Evolutionary conservation across 495 filamentous ascomycete species (phyloP).

Genomic region (Penicillium maclennaniae): DNA sequence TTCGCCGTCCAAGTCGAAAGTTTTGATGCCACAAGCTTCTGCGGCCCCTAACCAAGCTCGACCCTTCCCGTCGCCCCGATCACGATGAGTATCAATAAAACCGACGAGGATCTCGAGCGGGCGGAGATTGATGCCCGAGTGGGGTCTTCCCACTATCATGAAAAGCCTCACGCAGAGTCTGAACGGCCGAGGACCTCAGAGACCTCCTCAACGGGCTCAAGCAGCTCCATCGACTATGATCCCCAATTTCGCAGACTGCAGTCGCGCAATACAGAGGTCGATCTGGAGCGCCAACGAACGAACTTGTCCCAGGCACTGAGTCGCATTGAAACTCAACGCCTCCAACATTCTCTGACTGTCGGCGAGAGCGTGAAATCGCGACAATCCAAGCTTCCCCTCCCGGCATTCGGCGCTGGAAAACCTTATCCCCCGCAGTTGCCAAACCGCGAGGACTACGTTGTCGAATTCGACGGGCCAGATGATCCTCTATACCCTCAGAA

Average conservation of each 20-base stretch:
- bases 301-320: slow-evolving; percentile 56
- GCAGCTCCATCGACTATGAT: slow-evolving; percentile 30
- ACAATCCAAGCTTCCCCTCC: slow-evolving; percentile 44
- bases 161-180: slow-evolving; percentile 13
- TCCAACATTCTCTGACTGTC: slow-evolving; percentile 36
- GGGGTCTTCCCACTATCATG: slow-evolving; percentile 7
- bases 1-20: neutral
- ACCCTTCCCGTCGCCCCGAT: neutral
- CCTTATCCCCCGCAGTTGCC: slow-evolving; percentile 68
- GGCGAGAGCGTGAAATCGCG: slow-evolving; percentile 33
- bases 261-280: slow-evolving; percentile 55
- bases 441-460: slow-evolving; percentile 46
- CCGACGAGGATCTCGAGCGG: slow-evolving; percentile 8
- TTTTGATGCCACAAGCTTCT: slow-evolving; percentile 1
- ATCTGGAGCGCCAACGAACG: slow-evolving; percentile 60
- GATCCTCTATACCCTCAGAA: slow-evolving; percentile 79
- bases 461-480: slow-evolving; percentile 61
- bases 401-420: slow-evolving; percentile 63
- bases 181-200: slow-evolving; percentile 21
- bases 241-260: slow-evolving; percentile 28
- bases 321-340: slow-evolving; percentile 57
- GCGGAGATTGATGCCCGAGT: slow-evolving; percentile 13
- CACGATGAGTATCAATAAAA: slow-evolving; percentile 12
- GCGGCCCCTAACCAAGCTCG: neutral
- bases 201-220: slow-evolving; percentile 24